Percentiles rank a stretch among this genome's conserved stretches.
Conservation (phyloP, 192 early-diverging fungal genomes). For the Podila minutissima region DNA sequence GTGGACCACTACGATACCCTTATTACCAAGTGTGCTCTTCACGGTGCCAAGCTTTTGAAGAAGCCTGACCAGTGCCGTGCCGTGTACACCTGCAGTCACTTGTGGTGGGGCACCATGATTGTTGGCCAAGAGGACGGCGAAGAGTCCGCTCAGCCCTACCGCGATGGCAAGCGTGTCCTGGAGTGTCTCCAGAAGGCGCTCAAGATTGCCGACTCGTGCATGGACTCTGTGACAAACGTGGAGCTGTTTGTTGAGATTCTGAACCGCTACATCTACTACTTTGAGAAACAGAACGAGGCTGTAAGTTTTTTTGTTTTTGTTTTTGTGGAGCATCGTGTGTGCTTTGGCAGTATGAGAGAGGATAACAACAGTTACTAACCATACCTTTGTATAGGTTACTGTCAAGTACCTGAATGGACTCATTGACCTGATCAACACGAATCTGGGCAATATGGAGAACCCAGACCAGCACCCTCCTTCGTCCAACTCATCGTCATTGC, state of each 20-base stretch:
- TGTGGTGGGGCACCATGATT: conserved; percentile 89
- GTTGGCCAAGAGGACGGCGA: conserved; percentile 61
- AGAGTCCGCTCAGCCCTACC: conserved; percentile 72
- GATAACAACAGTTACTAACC: conserved; percentile 7
- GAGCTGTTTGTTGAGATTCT: conserved; percentile 98
- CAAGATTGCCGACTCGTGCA: conserved; percentile 93
- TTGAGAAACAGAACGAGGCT: conserved; percentile 89
- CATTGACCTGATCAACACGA: conserved; percentile 94
- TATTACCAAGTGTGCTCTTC: conserved; percentile 89
- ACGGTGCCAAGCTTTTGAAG: conserved; percentile 90
- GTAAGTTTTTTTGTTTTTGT: conserved; percentile 60
- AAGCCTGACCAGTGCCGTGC: conserved; percentile 95
- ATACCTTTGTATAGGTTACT: conserved; percentile 67
- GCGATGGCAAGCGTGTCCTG: conserved; percentile 90
- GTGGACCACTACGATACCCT: conserved; percentile 96
- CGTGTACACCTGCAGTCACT: conserved; percentile 82
- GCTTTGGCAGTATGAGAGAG: neutral
- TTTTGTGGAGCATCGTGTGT: neutral
- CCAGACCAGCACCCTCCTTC: conserved; percentile 72
- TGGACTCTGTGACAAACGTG: conserved; percentile 90
- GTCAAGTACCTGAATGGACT: conserved; percentile 94
- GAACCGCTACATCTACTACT: conserved; percentile 95
- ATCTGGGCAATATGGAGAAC: conserved; percentile 76
- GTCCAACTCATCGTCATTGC: conserved; percentile 70
- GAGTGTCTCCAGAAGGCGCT: conserved; percentile 94